Base-by-base conservation (phyloP, 306 rosid species). In the Trifolium pratense region DNA sequence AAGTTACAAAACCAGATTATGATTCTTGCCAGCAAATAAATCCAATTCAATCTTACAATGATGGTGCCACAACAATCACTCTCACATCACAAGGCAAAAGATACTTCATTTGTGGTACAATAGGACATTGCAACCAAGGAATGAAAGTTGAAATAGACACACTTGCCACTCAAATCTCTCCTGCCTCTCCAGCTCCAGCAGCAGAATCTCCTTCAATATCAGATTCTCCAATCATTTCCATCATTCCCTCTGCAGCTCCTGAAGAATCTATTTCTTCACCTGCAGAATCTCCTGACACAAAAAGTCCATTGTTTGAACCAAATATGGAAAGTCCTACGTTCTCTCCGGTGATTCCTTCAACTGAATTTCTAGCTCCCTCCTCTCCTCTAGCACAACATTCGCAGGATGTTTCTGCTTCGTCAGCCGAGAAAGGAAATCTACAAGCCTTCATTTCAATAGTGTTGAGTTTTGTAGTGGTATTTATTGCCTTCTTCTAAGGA, bases 71-170 rank as follows among this genome's bases (percentile, higher is more conserved):
- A 40, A 80, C 73, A 46, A 77, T 94, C 61, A 73, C 90, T 68
- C 96, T 94, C 42, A 58, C 81, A 46, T 74, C 94, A 57, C 77
- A 86, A 36, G 95, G 92, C n/a, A 89, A 88, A 72, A 87, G 94
- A 75, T 85, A 86, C 84, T 94, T 89, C 91, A 86, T 89, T 66
- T 94, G 98, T 84, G 97, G 94, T 34, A 40, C 80, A 31, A 0
- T 15, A 0, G 96, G 94, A 51, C 98, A 94, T 78, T 94, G 98
- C 73, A 48, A 42, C 79, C 63, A 65, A 62, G 98, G 97, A 74
- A 91, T 91, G 98, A 91, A 88, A 84, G 61, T 91, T 39, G 84
- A 84, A 75, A 80, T 94, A 16, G 82, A 79, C 81, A 85, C 91
- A 63, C 97, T 88, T 72, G 87, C 89, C 21, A 58, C 76, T 59